Evolutionary conservation across 371 early-diverging fungal species (phyloP).

Genomic region (Mortierella sp.): DNA sequence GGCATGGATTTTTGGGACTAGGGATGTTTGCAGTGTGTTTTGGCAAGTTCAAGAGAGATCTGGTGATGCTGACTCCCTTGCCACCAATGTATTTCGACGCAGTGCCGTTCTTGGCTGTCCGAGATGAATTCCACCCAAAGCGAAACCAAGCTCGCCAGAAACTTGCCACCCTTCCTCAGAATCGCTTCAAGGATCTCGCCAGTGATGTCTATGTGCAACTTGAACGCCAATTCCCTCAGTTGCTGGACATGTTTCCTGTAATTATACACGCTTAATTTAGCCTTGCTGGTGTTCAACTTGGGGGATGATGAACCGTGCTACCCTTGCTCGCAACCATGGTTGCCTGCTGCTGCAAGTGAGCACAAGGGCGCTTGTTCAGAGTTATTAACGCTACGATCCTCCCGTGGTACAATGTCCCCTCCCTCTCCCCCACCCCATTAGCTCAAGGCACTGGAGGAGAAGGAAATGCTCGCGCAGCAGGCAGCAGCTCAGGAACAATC

Average conservation of each 20-base stretch:
- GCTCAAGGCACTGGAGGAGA: slow-evolving; percentile 44
- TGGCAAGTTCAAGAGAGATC: not conserved
- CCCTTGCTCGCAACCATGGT: no score
- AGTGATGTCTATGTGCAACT: slow-evolving; percentile 92
- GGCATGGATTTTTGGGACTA: not conserved
- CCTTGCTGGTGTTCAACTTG: no score
- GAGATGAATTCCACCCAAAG: slow-evolving; percentile 91
- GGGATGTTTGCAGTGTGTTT: no score
- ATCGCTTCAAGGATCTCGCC: slow-evolving; percentile 91
- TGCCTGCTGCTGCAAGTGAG: no score
- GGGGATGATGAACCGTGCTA: no score
- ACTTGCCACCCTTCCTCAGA: slow-evolving; percentile 86
- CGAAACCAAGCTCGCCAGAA: slow-evolving; percentile 98
- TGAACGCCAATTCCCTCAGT: slow-evolving; percentile 74
- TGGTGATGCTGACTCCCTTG: slow-evolving; percentile 1
- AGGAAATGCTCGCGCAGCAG: slow-evolving; percentile 26
- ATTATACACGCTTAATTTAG: slow-evolving; percentile 1
- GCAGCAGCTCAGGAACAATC: slow-evolving; percentile 18
- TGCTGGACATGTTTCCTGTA: slow-evolving; percentile 51
- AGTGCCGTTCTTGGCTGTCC: slow-evolving; percentile 89
- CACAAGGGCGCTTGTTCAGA: no score
- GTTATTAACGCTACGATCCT: no score
- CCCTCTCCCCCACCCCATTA: slow-evolving; percentile 16
- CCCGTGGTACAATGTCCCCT: no score
- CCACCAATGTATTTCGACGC: no score